Percentiles rank a stretch among this genome's conserved stretches.
These are phyloP conservation scores for Aspergillus affinis DNA, from an alignment of 495 filamentous ascomycete species.

Conservation along the genomic window DNA sequence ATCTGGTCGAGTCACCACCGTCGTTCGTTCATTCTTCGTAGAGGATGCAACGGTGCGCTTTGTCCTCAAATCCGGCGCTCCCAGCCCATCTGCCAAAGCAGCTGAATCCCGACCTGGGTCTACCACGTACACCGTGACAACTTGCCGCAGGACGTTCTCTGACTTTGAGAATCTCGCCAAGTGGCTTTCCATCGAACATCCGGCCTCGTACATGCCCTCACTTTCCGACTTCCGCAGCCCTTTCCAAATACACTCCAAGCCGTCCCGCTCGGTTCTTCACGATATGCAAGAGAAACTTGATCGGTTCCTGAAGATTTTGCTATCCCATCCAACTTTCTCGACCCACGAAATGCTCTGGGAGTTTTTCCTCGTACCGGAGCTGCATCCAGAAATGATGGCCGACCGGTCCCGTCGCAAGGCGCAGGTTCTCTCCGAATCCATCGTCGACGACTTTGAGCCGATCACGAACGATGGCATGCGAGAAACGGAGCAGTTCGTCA, in stretches of 20 bases:
- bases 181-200: slow-evolving; percentile 88
- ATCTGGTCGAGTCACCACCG: slow-evolving; percentile 84
- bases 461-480: slow-evolving; percentile 68
- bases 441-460: slow-evolving; percentile 83
- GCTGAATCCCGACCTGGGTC: slow-evolving; percentile 37
- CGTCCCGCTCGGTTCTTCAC: slow-evolving; percentile 80
- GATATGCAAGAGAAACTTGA: slow-evolving; percentile 88
- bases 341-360: slow-evolving; percentile 99
- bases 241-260: slow-evolving; percentile 88
- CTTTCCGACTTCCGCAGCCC: slow-evolving; percentile 78
- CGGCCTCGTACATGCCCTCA: slow-evolving; percentile 89
- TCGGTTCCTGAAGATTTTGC: slow-evolving; percentile 78
- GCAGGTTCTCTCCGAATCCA: slow-evolving; percentile 73
- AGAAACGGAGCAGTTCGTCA: slow-evolving; percentile 93
- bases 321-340: slow-evolving; percentile 89
- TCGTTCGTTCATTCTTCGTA: slow-evolving; percentile 96
- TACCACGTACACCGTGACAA: slow-evolving; percentile 84
- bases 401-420: slow-evolving; percentile 86
- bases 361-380: slow-evolving; percentile 95
- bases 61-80: slow-evolving; percentile 87
- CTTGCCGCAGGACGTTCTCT: slow-evolving; percentile 80
- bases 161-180: slow-evolving; percentile 92
- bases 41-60: slow-evolving; percentile 94
- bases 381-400: slow-evolving; percentile 86
- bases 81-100: slow-evolving; percentile 30